Conservation (phyloP, 176 grass and related monocot genomes). For the Triticum urartu region DNA sequence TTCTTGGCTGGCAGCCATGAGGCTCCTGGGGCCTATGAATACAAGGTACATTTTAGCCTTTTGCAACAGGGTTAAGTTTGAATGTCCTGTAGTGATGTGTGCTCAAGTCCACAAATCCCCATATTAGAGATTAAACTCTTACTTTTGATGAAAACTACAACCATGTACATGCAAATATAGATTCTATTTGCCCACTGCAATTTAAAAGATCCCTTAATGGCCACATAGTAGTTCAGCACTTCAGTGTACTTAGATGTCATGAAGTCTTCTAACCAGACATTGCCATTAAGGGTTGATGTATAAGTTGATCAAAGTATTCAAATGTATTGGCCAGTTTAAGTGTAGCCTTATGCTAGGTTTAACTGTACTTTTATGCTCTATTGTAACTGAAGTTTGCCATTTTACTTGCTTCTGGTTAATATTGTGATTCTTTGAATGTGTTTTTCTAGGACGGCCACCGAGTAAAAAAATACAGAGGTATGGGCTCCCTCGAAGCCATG, state of each 20-base stretch:
- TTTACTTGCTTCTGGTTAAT: neutral
- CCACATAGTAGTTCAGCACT: neutral
- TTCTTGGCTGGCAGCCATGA: constrained; percentile 94
- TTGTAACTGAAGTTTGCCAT: neutral
- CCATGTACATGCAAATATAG: constrained; percentile 21
- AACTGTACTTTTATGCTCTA: neutral
- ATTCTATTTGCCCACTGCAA: neutral
- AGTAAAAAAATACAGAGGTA: constrained; percentile 94
- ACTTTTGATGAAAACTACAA: neutral
- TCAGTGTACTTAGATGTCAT: constrained; percentile 7
- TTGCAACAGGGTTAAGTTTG: neutral
- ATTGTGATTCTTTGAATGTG: constrained; percentile 8
- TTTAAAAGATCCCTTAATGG: neutral
- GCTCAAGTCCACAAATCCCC: neutral
- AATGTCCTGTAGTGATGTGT: neutral
- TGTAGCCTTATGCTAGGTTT: neutral
- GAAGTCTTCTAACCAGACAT: neutral
- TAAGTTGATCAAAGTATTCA: neutral
- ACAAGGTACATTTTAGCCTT: constrained; percentile 47
- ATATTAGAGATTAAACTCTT: neutral
- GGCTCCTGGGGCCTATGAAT: constrained; percentile 78
- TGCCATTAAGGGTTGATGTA: neutral
- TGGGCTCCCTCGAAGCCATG: constrained; percentile 98
- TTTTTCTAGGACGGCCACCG: constrained; percentile 55
- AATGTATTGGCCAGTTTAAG: neutral